Evolutionary conservation across 495 filamentous ascomycete genomes (phyloP).

Genomic region (Gamarada debralockiae): DNA sequence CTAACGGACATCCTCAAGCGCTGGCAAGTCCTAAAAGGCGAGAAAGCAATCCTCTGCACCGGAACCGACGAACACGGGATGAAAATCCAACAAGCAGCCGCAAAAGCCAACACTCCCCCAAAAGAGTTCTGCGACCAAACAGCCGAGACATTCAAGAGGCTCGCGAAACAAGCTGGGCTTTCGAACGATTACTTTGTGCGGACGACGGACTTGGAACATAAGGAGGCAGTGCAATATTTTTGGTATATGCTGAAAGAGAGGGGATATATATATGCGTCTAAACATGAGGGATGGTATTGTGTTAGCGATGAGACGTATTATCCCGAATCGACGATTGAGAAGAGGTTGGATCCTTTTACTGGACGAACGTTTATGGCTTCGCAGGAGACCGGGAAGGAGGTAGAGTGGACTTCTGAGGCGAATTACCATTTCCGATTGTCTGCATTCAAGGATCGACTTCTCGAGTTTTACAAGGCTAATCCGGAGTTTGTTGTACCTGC

Average conservation of each 20-base stretch:
- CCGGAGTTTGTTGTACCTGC: slow-evolving; percentile 66
- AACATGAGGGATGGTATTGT: slow-evolving; percentile 95
- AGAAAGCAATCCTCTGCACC: slow-evolving; percentile 69
- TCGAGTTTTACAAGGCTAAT: slow-evolving; percentile 73
- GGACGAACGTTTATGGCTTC: slow-evolving; percentile 80
- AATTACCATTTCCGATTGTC: slow-evolving; percentile 97
- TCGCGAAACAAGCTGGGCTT: slow-evolving; percentile 66
- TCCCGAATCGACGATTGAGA: slow-evolving; percentile 67
- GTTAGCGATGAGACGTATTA: slow-evolving; percentile 97
- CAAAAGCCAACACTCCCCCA: slow-evolving; percentile 48
- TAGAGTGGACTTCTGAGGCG: slow-evolving; percentile 90
- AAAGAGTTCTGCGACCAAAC: slow-evolving; percentile 56
- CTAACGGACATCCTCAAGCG: slow-evolving; percentile 88
- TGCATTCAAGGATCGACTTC: slow-evolving; percentile 65
- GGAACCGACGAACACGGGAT: slow-evolving; percentile 98
- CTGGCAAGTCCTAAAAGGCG: slow-evolving; percentile 78
- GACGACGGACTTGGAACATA: slow-evolving; percentile 79
- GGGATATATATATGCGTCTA: slow-evolving; percentile 78
- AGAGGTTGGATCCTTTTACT: slow-evolving; percentile 71
- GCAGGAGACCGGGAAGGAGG: slow-evolving; percentile 82
- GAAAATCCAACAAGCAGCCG: slow-evolving; percentile 91
- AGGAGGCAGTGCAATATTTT: slow-evolving; percentile 83
- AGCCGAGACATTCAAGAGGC: slow-evolving; percentile 59
- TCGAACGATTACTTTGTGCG: slow-evolving; percentile 83
- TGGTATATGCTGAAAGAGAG: slow-evolving; percentile 74